Conservation (phyloP, 108 stramenopile genomes). For the Mediolabrus comicus region DNA sequence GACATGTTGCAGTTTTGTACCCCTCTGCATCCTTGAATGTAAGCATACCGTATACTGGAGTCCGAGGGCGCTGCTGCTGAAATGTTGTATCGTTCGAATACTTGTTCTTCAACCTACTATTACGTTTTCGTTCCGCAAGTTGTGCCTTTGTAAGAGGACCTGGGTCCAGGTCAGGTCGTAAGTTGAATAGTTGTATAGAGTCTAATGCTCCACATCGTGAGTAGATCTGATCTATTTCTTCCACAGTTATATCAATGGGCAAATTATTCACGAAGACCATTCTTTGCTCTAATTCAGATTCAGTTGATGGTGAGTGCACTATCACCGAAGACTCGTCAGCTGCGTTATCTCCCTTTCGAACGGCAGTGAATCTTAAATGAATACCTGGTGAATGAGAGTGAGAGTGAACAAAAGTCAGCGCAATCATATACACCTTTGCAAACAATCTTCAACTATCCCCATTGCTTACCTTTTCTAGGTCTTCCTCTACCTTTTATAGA, state of each 20-base stretch:
- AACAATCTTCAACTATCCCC: background rate
- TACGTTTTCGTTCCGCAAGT: slow-evolving; percentile 37
- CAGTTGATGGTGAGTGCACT: background rate
- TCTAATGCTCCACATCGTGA: slow-evolving; percentile 72
- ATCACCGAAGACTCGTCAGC: background rate
- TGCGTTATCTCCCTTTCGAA: slow-evolving; percentile 16
- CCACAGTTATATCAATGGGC: slow-evolving; percentile 72
- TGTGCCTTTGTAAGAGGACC: slow-evolving; percentile 57
- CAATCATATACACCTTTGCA: background rate
- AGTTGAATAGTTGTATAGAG: slow-evolving; percentile 65
- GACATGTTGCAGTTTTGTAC: slow-evolving; percentile 44
- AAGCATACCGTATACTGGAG: slow-evolving; percentile 76
- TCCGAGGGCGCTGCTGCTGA: slow-evolving; percentile 55
- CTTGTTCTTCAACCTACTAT: slow-evolving; percentile 21
- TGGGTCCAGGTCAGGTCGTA: slow-evolving; percentile 76
- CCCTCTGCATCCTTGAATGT: slow-evolving; percentile 53
- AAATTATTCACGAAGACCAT: slow-evolving; percentile 78
- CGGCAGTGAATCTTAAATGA: slow-evolving; percentile 41
- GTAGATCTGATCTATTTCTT: slow-evolving; percentile 58
- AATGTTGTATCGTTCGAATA: slow-evolving; percentile 1
- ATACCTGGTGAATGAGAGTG: slow-evolving; percentile 2
- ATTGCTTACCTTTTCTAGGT: slow-evolving; percentile 22
- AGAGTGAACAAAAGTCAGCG: background rate
- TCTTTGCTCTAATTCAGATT: slow-evolving; percentile 32
- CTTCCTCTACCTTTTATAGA: slow-evolving; percentile 14